A percentile compares a stretch with the other conserved stretches of the same genome.
Conservation (phyloP, 306 rosid species). For the Cucumis sativus region Cucumber_9930_V3 NC_026658.2:11039001-11039500, state of each 20-base stretch:
- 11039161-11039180: too few species aligned
- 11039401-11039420: conserved; percentile 17
- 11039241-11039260: conserved; percentile 59
- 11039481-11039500: conserved; percentile 9
- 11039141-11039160: neutral
- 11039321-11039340: conserved; percentile 76
- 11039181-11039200: too few species aligned
- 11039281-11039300: conserved; percentile 69
- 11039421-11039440: conserved; percentile 21
- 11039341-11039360: conserved; percentile 65
- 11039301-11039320: conserved; percentile 65
- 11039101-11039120: conserved; percentile 39
- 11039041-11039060: neutral
- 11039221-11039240: conserved; percentile 72
- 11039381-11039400: conserved; percentile 58
- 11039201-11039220: neutral
- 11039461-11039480: neutral
- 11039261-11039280: conserved; percentile 53
- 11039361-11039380: conserved; percentile 79
- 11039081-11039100: too few species aligned
- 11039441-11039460: conserved; percentile 11
- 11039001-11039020: neutral
- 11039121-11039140: conserved; percentile 43
- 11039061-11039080: neutral
- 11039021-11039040: neutral